Evolutionary conservation across 306 rosid genomes (phyloP), one percentile per base, ranked within the genome.

Genomic region (Glycine tomentella): DNA sequence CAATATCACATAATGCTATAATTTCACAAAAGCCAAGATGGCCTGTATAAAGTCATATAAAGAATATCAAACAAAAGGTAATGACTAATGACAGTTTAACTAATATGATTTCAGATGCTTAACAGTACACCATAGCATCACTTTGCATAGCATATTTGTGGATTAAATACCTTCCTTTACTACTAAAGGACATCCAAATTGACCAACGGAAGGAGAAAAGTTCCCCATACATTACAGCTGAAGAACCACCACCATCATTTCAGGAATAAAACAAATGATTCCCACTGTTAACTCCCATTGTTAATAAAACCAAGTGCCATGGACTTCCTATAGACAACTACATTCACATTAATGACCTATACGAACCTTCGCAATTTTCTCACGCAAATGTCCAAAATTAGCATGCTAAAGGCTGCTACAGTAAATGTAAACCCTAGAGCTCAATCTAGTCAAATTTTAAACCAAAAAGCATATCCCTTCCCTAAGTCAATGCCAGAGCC

Each of bases 101-200:
- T 36, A 16, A 50, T 12, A 55, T 50, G 45, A 45, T 38, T 72
- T 61, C 53, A 61, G 64, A 80, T 80, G 70, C 50, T 38, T 70
- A 16, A 62, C 11, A 71, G 78, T 40, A 38, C 78, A 40, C 42
- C 72, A 61, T 17, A 80, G 63, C 57, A 49, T 63, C 83, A 72
- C 51, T 49, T 50, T 48, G 7, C 4, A 48, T 36, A 16, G 33
- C 34, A 50, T 78, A 45, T 49, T 5, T 66, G 45, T 16, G 52
- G 51, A 65, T 66, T 51, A 40, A 51, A 65, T 67, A 38, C 52
- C 42, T 75, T 75, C 68, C 40, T 51, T 76, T 46, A 64, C 51
- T 33, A 66, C 74, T 36, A 38, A 49, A 31, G 66, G 49, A 4
- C 31, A 66, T 65, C 74, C 31, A 51, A 38, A 52, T 66, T 16